These are phyloP conservation scores for Alternaria panax DNA, from an alignment of 2,329 filamentous ascomycete genomes.

Conservation along the genomic window DNA sequence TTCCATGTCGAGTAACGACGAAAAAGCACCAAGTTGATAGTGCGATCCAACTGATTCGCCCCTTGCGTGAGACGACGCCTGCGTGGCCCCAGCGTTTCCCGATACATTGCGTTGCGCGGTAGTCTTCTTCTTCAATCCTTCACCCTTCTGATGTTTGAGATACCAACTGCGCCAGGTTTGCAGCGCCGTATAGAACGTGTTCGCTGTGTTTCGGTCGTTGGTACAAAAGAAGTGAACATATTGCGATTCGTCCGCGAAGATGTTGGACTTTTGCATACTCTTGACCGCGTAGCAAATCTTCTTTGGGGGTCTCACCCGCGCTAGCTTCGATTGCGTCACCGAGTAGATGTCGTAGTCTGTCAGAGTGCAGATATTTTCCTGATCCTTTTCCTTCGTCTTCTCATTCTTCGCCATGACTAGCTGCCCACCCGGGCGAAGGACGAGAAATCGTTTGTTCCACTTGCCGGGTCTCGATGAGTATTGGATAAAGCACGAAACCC, in stretches of 20 bases:
- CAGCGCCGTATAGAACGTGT: slow-evolving; percentile 73
- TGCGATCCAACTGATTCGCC: slow-evolving; percentile 58
- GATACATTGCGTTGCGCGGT: slow-evolving; percentile 34
- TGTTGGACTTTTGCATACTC: slow-evolving; percentile 85
- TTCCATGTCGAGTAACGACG: slow-evolving; percentile 70
- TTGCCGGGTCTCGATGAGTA: slow-evolving; percentile 83
- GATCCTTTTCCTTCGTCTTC: slow-evolving; percentile 65
- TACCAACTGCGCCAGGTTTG: slow-evolving; percentile 94
- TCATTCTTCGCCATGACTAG: slow-evolving; percentile 74
- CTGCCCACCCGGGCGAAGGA: slow-evolving; percentile 76
- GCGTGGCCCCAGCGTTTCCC: slow-evolving; percentile 24
- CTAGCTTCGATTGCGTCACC: slow-evolving; percentile 71
- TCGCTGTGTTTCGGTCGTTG: slow-evolving; percentile 72
- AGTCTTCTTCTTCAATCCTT: slow-evolving; percentile 55
- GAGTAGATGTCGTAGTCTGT: slow-evolving; percentile 93
- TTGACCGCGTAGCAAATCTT: slow-evolving; percentile 87
- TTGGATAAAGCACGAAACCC: slow-evolving; percentile 75
- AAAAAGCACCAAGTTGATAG: slow-evolving; percentile 70
- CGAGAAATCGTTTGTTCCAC: slow-evolving; percentile 87
- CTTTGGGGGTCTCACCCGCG: slow-evolving; percentile 83
- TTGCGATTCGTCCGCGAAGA: slow-evolving; percentile 82
- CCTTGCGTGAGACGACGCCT: slow-evolving; percentile 35
- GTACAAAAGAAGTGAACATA: slow-evolving; percentile 93
- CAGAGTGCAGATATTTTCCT: slow-evolving; percentile 77
- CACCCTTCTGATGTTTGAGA: slow-evolving; percentile 74